Evolutionary conservation across 805 yeast genomes (phyloP).

Genomic region (Wickerhamomyces subpelliculosus): DNA sequence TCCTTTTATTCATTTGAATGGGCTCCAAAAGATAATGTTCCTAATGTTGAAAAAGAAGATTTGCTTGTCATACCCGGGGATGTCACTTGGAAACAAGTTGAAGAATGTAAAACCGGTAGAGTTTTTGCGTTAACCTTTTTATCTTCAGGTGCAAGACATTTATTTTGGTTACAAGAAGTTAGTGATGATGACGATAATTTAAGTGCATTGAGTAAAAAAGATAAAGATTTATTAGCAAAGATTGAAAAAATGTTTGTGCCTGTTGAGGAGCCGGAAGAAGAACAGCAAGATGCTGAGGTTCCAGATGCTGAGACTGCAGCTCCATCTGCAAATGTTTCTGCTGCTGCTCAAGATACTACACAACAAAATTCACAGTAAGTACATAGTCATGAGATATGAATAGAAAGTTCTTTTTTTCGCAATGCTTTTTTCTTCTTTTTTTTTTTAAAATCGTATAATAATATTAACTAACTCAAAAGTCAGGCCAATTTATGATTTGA

Average conservation of each 20-base stretch:
- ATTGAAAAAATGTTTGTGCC: conserved; percentile 41
- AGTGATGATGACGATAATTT: conserved; percentile 57
- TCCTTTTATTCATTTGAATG: conserved; percentile 65
- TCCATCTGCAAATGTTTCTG: background rate
- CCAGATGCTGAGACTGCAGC: conserved; percentile 10
- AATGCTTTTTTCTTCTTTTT: background rate
- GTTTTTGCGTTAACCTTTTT: conserved; percentile 62
- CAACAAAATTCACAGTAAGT: conserved; percentile 1
- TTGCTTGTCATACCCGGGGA: conserved; percentile 79
- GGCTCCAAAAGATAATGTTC: conserved; percentile 54
- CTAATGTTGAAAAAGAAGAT: conserved; percentile 46
- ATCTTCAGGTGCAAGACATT: conserved; percentile 50
- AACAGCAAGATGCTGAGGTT: conserved; percentile 23
- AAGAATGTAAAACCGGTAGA: conserved; percentile 69
- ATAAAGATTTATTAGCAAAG: conserved; percentile 39
- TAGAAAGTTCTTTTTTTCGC: background rate
- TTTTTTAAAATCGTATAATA: background rate
- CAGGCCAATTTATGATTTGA: conserved; percentile 13
- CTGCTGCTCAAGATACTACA: conserved; percentile 5
- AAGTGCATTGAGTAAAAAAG: conserved; percentile 51
- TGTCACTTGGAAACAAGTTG: conserved; percentile 66
- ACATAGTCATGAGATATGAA: conserved; percentile 1
- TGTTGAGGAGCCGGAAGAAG: conserved; percentile 32
- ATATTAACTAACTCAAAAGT: conserved; percentile 7
- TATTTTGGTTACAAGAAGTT: conserved; percentile 71